Conservation (phyloP, 805 yeast genomes). For the Teunomyces pallodes region DNA sequence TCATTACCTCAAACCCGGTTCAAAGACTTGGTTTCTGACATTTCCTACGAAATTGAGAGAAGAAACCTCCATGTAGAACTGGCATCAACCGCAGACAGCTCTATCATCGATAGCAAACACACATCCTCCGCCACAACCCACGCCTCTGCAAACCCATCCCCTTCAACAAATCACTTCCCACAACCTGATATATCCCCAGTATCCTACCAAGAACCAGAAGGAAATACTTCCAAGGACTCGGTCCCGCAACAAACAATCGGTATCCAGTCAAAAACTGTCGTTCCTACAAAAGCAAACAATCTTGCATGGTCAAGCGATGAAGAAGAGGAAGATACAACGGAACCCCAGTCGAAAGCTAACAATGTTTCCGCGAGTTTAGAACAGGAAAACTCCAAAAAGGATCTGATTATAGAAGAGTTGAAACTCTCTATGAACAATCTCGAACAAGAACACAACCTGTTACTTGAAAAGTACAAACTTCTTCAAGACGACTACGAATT, state of each 20-base stretch:
- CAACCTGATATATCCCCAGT: background rate
- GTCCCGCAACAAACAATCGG: conserved; percentile 32
- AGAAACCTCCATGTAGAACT: conserved; percentile 51
- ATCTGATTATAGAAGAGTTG: conserved; percentile 6
- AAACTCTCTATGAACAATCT: conserved; percentile 6
- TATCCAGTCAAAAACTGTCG: conserved; percentile 62
- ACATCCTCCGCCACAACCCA: background rate
- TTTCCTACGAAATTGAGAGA: conserved; percentile 80
- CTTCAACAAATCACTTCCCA: background rate
- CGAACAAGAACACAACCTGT: conserved; percentile 8
- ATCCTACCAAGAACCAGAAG: conserved; percentile 1
- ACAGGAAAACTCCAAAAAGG: conserved; percentile 5
- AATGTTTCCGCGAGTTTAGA: background rate
- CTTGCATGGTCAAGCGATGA: conserved; percentile 89
- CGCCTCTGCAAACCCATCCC: background rate
- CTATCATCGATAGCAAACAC: background rate
- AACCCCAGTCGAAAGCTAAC: background rate
- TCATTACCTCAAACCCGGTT: conserved; percentile 79
- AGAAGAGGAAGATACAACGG: conserved; percentile 47
- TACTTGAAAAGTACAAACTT: conserved; percentile 16
- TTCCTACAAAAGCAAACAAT: conserved; percentile 75
- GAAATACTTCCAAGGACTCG: conserved; percentile 4
- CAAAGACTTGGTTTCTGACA: conserved; percentile 87
- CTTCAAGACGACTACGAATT: conserved; percentile 23
- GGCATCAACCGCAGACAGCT: conserved; percentile 1